phyloP scores from a whole-genome alignment of 2,329 filamentous ascomycete species.

The Fusarium nanum region DNA sequence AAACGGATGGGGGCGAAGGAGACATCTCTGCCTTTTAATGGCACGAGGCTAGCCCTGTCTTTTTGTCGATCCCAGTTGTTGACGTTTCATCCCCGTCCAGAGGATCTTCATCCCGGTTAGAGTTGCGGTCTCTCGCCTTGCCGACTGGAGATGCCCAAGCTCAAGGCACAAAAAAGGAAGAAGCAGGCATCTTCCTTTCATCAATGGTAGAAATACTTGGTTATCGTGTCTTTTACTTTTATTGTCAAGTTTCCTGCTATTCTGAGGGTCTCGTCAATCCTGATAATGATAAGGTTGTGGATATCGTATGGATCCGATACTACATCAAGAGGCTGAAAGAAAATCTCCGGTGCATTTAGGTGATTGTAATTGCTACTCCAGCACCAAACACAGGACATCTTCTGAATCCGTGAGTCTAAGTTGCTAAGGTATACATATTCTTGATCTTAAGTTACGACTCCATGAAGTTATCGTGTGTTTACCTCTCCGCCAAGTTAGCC shows the following conservation, averaged over 20 bases:
- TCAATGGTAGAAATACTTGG: too few relatives aligned
- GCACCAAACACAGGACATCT: too few relatives aligned
- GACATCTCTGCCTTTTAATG: neutral
- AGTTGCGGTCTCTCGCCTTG: neutral
- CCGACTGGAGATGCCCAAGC: neutral
- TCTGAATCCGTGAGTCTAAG: rapidly evolving
- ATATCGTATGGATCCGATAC: neutral
- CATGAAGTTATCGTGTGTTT: neutral
- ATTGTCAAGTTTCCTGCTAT: neutral
- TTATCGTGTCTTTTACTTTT: neutral
- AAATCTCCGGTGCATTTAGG: neutral
- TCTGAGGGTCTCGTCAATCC: neutral
- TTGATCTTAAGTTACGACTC: neutral
- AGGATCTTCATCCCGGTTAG: neutral
- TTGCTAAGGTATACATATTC: neutral
- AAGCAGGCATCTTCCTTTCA: neutral
- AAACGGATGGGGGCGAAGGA: neutral
- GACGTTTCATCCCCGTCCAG: neutral
- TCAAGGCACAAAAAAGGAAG: neutral
- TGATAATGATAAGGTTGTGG: neutral
- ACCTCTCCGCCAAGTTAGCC: neutral
- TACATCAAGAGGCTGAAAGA: neutral
- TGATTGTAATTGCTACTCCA: too few relatives aligned
- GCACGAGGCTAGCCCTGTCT: neutral
- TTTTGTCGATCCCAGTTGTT: neutral